Evolutionary conservation across 2,329 filamentous ascomycete species (phyloP).

Genomic region (Alternaria alternata): DNA sequence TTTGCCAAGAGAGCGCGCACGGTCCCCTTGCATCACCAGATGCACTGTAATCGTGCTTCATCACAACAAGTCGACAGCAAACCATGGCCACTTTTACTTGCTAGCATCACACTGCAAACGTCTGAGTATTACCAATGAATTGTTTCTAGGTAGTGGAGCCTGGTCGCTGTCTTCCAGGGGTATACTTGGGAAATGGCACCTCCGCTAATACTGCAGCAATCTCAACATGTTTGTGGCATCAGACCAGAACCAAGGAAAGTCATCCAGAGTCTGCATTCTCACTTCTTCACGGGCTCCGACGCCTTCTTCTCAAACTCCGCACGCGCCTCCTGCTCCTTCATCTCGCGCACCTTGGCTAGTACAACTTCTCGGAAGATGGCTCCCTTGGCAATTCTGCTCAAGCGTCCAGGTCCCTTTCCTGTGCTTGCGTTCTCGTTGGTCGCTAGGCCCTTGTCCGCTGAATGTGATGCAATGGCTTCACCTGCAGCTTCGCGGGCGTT

Average conservation of each 20-base stretch:
- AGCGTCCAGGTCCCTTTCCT: slow-evolving; percentile 57
- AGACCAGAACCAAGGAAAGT: slow-evolving; percentile 14
- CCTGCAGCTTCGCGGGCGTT: slow-evolving; percentile 67
- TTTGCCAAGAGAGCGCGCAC: slow-evolving; percentile 16
- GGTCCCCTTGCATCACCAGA: slow-evolving; percentile 13
- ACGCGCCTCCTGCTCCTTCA: slow-evolving; percentile 84
- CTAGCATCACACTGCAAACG: background rate
- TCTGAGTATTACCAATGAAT: slow-evolving; percentile 17
- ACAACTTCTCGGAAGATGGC: slow-evolving; percentile 95
- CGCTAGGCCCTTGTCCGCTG: slow-evolving; percentile 37
- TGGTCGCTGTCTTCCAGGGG: slow-evolving; percentile 35
- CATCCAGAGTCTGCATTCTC: slow-evolving; percentile 7
- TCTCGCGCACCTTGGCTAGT: slow-evolving; percentile 88
- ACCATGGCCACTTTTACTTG: background rate
- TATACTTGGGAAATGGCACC: slow-evolving; percentile 38
- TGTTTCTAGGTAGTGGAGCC: slow-evolving; percentile 23
- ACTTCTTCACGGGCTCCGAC: slow-evolving; percentile 44
- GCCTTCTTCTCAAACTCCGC: slow-evolving; percentile 71
- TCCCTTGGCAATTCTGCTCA: slow-evolving; percentile 67
- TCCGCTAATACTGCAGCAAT: slow-evolving; percentile 36
- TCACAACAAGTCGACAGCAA: slow-evolving; percentile 2
- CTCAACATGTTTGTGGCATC: slow-evolving; percentile 22
- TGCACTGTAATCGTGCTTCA: background rate
- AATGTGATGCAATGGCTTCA: slow-evolving; percentile 50
- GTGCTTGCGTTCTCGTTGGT: slow-evolving; percentile 36